Conservation (phyloP, 441 rosid genomes). For the Hura crepitans region DNA sequence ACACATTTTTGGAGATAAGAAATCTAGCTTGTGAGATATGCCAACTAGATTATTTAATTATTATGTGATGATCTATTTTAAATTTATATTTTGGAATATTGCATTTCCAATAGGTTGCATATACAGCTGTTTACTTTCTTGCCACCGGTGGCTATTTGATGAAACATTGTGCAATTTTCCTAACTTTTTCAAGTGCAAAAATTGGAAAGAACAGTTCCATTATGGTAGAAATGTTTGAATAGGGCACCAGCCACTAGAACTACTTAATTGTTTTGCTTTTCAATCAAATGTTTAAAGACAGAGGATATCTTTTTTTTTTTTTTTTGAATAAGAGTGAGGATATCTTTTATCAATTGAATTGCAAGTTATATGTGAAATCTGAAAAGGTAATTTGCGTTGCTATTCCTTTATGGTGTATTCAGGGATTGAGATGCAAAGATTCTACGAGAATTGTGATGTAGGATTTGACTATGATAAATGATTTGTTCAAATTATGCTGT, state of each 20-base stretch:
- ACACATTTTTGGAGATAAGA: not conserved
- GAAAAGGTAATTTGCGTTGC: not conserved
- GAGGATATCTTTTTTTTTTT: not conserved
- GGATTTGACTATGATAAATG: not conserved
- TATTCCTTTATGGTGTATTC: not conserved
- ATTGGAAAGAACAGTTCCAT: not conserved
- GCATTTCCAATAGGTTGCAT: not conserved
- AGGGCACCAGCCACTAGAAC: not conserved
- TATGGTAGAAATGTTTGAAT: not conserved
- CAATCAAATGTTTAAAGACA: not conserved
- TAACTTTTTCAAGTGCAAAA: not conserved
- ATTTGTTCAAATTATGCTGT: not conserved
- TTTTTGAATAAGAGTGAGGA: not conserved
- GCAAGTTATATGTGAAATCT: not conserved
- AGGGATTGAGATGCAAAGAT: not conserved
- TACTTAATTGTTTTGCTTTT: not conserved
- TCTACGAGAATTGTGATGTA: not conserved
- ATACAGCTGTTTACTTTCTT: not conserved
- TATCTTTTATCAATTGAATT: not conserved
- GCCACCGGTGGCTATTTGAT: not conserved
- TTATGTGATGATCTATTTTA: not conserved
- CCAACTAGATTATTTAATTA: not conserved
- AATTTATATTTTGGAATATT: not conserved
- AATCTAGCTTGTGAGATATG: not conserved
- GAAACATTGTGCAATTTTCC: not conserved